Base-by-base conservation (phyloP, 2,329 filamentous ascomycete species). In the Nigrograna mackinnonii region DNA sequence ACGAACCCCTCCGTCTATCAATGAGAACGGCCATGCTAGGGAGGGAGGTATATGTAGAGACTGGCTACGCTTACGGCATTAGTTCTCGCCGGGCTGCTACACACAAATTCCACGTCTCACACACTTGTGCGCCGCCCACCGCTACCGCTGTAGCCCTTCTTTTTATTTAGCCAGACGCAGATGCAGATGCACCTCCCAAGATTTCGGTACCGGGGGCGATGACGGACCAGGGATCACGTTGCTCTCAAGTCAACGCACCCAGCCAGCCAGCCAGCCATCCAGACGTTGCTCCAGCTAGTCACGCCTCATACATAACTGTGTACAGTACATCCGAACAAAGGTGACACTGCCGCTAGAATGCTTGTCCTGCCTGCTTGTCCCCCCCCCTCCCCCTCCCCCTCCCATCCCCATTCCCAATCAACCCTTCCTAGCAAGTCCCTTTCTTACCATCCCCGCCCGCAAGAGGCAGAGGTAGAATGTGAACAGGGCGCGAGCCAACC, bases 81-180 rank as follows among this genome's bases (percentile, higher is more conserved):
- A 14, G 24, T 28, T 12, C 14, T 12, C 24, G 14, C 11, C 11
- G 11, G 11, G 11, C 31, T 33, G 31, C 31, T n/a, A 17, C 31
- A 33, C 31, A 12, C 31, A 17, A 17, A 17, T 33, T 17, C 31
- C 31, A 17, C 18, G 31, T 33, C 31, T 33, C 16, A 11, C 11
- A 17, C 11, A n/a, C n/a, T n/a, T n/a, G n/a, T n/a, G n/a, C n/a
- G n/a, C n/a, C n/a, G n/a, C n/a, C n/a, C n/a, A n/a, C n/a, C n/a
- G n/a, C n/a, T n/a, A n/a, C n/a, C n/a, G n/a, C n/a, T n/a, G n/a
- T n/a, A n/a, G 31, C 11, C 13, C 31, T 14, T 33, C 31, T 14
- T 13, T 17, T 17, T 17, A 33, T 33, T 33, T 33, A 33, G 11
- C 31, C 31, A 33, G 31, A 33, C 31, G n/a, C n/a, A n/a, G n/a